phyloP scores from a whole-genome alignment of 179 eudicot species.

The Spinacia oleracea region DNA sequence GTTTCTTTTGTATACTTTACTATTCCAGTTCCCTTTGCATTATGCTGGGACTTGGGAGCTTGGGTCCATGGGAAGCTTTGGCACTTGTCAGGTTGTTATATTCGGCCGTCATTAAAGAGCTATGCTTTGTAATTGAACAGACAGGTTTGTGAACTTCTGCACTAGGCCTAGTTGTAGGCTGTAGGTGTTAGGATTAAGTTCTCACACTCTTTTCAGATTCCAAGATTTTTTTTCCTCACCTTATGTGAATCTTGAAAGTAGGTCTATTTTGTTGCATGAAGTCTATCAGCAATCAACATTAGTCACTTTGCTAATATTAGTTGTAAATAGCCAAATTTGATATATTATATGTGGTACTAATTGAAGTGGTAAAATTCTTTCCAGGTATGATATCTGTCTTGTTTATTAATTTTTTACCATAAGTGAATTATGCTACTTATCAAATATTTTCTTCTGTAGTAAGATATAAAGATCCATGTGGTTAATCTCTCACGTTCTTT shows the following conservation, averaged over 20 bases:
- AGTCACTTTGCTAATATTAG: not conserved
- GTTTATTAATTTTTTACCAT: not conserved
- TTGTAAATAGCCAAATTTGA: not conserved
- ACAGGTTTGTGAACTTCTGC: not conserved
- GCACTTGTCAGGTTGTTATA: not conserved
- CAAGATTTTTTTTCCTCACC: too few species aligned
- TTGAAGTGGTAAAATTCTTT: too few species aligned
- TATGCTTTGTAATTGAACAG: not conserved
- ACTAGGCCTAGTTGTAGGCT: not conserved
- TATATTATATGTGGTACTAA: too few species aligned
- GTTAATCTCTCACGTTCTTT: not conserved
- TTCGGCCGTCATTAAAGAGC: not conserved
- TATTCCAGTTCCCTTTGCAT: not conserved
- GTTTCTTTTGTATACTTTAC: not conserved
- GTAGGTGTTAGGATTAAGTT: not conserved
- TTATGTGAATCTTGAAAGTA: not conserved
- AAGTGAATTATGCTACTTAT: not conserved
- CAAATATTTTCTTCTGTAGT: not conserved
- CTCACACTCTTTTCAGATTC: too few species aligned
- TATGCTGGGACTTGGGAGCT: not conserved
- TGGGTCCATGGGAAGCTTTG: not conserved
- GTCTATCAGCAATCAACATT: not conserved
- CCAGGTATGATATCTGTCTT: not conserved
- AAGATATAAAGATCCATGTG: not conserved
- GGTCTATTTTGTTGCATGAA: not conserved